Evolutionary conservation across 305 asterid genomes (phyloP).

Genomic region (Ajuga reptans): DNA sequence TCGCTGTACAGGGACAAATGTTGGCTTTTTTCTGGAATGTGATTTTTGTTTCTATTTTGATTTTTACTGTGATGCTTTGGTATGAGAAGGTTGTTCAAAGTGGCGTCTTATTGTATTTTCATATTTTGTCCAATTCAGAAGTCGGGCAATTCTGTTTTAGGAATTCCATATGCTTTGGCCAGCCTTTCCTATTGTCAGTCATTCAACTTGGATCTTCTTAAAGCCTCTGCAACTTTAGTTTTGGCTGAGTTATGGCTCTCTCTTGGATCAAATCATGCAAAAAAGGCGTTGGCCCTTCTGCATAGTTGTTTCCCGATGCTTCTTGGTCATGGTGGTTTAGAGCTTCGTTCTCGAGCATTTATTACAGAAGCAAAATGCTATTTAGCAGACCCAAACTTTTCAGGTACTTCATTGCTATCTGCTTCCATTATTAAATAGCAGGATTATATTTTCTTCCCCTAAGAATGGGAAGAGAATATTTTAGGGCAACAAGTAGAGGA

Average conservation of each 20-base stretch:
- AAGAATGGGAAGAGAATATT: not conserved
- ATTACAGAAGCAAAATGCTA: conserved; percentile 83
- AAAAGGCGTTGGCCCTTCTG: conserved; percentile 66
- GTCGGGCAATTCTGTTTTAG: conserved; percentile 82
- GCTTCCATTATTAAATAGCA: not conserved
- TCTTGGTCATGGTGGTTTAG: conserved; percentile 95
- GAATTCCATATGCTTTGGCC: conserved; percentile 93
- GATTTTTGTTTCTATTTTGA: not conserved
- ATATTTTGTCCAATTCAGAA: conserved; percentile 37
- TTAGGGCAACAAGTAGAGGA: not conserved
- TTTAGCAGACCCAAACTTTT: conserved; percentile 63
- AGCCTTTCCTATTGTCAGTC: conserved; percentile 89
- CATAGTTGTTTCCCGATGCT: conserved; percentile 74
- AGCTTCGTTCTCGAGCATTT: conserved; percentile 76
- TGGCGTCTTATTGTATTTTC: not conserved
- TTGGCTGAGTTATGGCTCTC: conserved; percentile 89
- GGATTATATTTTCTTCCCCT: not conserved
- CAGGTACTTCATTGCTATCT: conserved; percentile 38
- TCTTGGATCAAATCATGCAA: conserved; percentile 81
- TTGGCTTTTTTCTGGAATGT: conserved; percentile 2
- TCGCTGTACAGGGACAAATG: not conserved
- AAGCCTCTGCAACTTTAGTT: conserved; percentile 76
- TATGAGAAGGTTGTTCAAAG: not conserved
- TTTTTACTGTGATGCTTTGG: not conserved
- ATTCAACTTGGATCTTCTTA: conserved; percentile 86